These are phyloP conservation scores for Sordariomycetes sp. DNA, from an alignment of 2,329 filamentous ascomycete species.

Conservation along the genomic window DNA sequence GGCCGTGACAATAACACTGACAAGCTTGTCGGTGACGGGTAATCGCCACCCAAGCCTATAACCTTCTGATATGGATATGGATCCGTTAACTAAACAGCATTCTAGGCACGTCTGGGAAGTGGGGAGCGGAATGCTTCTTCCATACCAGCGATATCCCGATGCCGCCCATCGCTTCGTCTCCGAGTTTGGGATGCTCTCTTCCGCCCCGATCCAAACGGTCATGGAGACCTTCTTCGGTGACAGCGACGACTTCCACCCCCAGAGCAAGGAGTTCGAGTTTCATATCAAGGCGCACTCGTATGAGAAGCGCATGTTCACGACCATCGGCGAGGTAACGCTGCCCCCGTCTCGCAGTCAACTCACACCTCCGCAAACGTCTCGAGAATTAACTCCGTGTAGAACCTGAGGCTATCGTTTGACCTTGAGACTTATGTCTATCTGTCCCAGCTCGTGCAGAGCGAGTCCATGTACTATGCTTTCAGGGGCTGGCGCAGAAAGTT, in stretches of 20 bases:
- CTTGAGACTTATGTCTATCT: conserved; percentile 61
- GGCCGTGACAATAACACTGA: conserved; percentile 40
- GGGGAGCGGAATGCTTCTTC: conserved; percentile 64
- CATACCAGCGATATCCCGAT: conserved; percentile 64
- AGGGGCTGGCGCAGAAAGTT: conserved; percentile 66
- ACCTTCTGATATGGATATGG: too few relatives aligned
- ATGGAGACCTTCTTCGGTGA: conserved; percentile 54
- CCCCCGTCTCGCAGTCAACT: too few relatives aligned
- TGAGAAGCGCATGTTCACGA: conserved; percentile 75
- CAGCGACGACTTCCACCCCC: conserved; percentile 60
- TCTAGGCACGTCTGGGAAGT: conserved; percentile 57
- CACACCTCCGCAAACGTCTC: too few relatives aligned
- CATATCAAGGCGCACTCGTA: conserved; percentile 94
- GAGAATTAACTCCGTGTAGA: conserved; percentile 22
- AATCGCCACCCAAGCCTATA: too few relatives aligned
- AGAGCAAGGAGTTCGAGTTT: conserved; percentile 82
- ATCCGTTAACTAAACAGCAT: too few relatives aligned
- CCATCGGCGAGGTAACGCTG: conserved; percentile 55
- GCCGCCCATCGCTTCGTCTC: conserved; percentile 67
- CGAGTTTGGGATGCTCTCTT: conserved; percentile 63
- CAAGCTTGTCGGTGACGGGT: conserved; percentile 59
- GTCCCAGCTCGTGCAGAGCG: conserved; percentile 59
- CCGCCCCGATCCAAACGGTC: conserved; percentile 60
- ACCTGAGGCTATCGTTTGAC: conserved; percentile 58
- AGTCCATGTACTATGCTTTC: conserved; percentile 55